Conservation (phyloP, 2,329 filamentous ascomycete species). For the Lizonia empirigonia region DNA sequence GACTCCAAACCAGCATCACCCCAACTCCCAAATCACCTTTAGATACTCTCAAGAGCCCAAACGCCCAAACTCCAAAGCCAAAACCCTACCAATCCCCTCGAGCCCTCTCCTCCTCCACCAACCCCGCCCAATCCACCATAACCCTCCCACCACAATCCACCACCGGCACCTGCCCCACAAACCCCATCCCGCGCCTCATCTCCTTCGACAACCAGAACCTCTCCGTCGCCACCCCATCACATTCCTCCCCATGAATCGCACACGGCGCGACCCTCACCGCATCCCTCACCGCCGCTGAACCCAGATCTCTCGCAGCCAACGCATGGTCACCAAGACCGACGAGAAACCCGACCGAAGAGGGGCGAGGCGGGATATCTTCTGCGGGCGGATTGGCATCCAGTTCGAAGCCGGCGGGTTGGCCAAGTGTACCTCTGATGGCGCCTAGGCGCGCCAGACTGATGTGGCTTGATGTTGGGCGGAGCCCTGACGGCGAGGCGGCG, state of each 20-base stretch:
- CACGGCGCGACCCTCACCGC: conserved; percentile 13
- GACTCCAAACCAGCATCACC: too few relatives aligned
- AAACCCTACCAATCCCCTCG: not conserved
- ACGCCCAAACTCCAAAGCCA: not conserved
- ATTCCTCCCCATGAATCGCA: conserved; percentile 25
- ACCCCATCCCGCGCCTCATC: conserved; percentile 6
- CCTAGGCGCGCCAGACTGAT: not conserved
- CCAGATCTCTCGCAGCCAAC: conserved; percentile 9
- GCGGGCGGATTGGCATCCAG: not conserved
- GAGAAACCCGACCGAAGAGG: not conserved
- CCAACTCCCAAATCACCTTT: too few relatives aligned
- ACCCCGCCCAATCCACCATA: conserved; percentile 34
- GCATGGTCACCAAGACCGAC: conserved; percentile 14
- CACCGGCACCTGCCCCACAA: conserved; percentile 27
- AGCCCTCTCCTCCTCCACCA: conserved; percentile 27
- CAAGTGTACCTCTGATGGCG: not conserved
- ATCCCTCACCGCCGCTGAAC: not conserved
- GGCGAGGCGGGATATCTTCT: conserved; percentile 5
- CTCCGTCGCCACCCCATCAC: conserved; percentile 23
- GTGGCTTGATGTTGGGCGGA: conserved; percentile 2
- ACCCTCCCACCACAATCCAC: conserved; percentile 17
- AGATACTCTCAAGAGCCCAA: too few relatives aligned
- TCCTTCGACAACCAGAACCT: conserved; percentile 20
- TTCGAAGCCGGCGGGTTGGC: not conserved
- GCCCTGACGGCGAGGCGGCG: conserved; percentile 15